Evolutionary conservation across 2,329 filamentous ascomycete species (phyloP), one percentile per base, ranked within the genome.

Genomic region (Talaromyces islandicus): DNA sequence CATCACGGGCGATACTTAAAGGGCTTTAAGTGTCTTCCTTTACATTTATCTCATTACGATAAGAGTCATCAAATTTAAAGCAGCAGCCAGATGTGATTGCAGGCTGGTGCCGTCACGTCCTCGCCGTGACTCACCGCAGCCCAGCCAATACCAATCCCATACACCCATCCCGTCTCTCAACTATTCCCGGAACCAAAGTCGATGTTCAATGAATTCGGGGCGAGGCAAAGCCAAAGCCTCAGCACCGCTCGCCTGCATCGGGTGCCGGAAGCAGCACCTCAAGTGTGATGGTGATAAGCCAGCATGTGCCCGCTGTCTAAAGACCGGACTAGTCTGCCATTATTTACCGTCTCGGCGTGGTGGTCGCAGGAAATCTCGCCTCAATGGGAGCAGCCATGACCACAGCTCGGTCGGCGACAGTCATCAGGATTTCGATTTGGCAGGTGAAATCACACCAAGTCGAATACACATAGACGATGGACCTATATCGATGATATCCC

Each of bases 281-380:
- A 91, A 90, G 72, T 92, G 89, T 70, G 87, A 91, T 68, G 88
- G 87, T 17, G 74, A 78, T 43, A 84, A 75, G 38, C 88, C 89
- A 10, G 66, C 71, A 10, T 92, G 89, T 73, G 81, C 83, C 38
- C 84, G 89, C 55, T 92, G 89, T 72, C 73, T 76, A 27, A 74
- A 78, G 48, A 81, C 82, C 60, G 81, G 81, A 56, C 76, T 80
- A 17, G 79, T 85, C 55, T 92, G 89, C 70, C 74, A 85, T 67
- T 91, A 90, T 71, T 81, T 90, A 57, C 84, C 87, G 51, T 91
- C 88, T n/a, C 84, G 88, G 41, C 83, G 88, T 9, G 84, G 84
- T 5, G 77, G 82, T 25, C 79, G 78, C 66, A 76, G 73, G 57
- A 75, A 74, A 65, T 58, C 66, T 46, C 67, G 67, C 32, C 60